phyloP scores from a whole-genome alignment of 1,284 basidiomycete species.

The Leccinum angustisporum region DNA sequence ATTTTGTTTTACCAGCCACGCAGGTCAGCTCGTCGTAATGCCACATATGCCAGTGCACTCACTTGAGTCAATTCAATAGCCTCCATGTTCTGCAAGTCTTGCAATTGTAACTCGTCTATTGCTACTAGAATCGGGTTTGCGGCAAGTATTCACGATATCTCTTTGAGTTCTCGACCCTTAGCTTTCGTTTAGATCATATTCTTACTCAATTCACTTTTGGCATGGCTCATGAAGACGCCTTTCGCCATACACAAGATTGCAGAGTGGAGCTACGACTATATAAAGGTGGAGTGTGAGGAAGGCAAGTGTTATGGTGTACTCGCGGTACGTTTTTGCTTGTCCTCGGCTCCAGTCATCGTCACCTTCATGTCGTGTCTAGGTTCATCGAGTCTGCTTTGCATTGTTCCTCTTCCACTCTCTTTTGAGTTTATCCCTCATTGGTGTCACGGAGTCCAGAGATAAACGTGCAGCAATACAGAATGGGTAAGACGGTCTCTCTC shows the following conservation, averaged over 20 bases:
- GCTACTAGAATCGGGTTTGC: conserved; percentile 65
- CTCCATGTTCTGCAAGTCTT: conserved; percentile 97
- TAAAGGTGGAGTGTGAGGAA: conserved; percentile 95
- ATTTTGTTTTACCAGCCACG: conserved; percentile 82
- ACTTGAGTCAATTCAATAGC: conserved; percentile 43
- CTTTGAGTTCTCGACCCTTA: neutral
- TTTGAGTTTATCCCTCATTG: conserved; percentile 77
- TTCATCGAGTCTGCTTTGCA: conserved; percentile 97
- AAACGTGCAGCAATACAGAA: conserved; percentile 96
- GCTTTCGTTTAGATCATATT: neutral
- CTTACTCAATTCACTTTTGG: conserved; percentile 42
- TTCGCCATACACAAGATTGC: conserved; percentile 86
- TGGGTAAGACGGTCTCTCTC: conserved; percentile 55
- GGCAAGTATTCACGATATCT: too few relatives aligned
- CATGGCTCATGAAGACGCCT: conserved; percentile 94
- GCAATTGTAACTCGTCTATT: conserved; percentile 98
- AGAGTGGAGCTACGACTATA: conserved; percentile 93
- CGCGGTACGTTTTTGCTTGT: conserved; percentile 59
- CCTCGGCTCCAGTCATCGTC: neutral
- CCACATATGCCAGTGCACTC: neutral
- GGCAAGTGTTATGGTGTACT: conserved; percentile 97
- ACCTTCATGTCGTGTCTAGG: conserved; percentile 43
- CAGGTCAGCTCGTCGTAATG: conserved; percentile 46
- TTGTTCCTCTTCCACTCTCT: conserved; percentile 88
- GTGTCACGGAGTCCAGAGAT: conserved; percentile 86